Percentiles rank a stretch among this genome's conserved stretches.
These are phyloP conservation scores for Claviceps sp. DNA, from an alignment of 2,329 filamentous ascomycete species.

Conservation along the genomic window DNA sequence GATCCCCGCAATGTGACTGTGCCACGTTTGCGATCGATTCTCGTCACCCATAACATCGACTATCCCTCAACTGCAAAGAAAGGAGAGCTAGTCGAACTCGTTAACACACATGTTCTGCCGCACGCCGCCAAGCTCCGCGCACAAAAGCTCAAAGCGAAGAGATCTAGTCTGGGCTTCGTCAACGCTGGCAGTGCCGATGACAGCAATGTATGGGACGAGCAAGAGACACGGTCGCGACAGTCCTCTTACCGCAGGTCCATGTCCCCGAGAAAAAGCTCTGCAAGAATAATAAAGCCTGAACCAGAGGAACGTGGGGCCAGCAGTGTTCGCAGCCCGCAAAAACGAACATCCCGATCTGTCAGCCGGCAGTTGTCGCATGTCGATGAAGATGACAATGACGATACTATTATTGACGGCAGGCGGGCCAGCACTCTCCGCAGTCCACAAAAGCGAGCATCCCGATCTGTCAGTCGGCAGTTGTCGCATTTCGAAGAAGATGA, in stretches of 20 bases:
- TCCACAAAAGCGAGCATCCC: conserved; percentile 40
- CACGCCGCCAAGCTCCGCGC: conserved; percentile 65
- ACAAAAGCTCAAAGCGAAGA: conserved; percentile 64
- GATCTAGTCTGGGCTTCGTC: conserved; percentile 75
- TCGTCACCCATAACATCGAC: conserved; percentile 74
- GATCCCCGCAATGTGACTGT: conserved; percentile 75
- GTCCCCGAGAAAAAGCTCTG: conserved; percentile 41
- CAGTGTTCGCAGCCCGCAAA: conserved; percentile 33
- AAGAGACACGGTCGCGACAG: conserved; percentile 38
- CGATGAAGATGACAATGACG: neutral
- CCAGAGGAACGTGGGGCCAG: conserved; percentile 30
- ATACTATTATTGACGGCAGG: too few relatives aligned
- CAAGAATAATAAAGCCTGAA: conserved; percentile 39
- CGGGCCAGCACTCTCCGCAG: conserved; percentile 25
- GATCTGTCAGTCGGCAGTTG: conserved; percentile 40
- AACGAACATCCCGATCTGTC: conserved; percentile 38
- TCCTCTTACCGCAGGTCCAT: conserved; percentile 36
- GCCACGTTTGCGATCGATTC: conserved; percentile 76
- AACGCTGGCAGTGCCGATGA: conserved; percentile 55
- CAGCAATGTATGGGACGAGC: conserved; percentile 46
- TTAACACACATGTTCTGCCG: conserved; percentile 65
- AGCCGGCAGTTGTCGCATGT: conserved; percentile 40
- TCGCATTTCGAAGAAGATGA: conserved; percentile 22
- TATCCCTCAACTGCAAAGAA: conserved; percentile 92
- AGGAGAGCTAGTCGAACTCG: conserved; percentile 69